phyloP scores from a whole-genome alignment of 805 yeast species.

The Kuraishia cidri region DNA sequence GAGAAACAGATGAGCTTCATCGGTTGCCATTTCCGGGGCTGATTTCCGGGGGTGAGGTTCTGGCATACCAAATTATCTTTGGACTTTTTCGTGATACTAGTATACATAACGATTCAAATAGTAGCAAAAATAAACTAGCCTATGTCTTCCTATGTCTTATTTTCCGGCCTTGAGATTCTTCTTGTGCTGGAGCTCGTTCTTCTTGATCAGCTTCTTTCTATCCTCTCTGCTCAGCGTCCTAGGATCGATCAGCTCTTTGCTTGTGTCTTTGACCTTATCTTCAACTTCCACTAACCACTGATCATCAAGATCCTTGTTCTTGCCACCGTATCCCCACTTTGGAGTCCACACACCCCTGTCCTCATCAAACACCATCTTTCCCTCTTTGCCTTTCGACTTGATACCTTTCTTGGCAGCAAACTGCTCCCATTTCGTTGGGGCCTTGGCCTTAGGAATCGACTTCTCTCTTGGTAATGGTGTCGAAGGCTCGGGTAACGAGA shows the following conservation, averaged over 20 bases:
- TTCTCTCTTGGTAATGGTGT: slow-evolving; percentile 90
- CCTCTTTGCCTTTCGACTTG: slow-evolving; percentile 79
- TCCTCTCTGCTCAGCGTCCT: slow-evolving; percentile 74
- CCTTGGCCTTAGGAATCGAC: slow-evolving; percentile 86
- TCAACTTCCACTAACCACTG: slow-evolving; percentile 97
- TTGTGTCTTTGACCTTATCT: slow-evolving; percentile 52
- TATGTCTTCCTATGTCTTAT: neutral
- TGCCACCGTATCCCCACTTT: slow-evolving; percentile 97
- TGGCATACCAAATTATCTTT: neutral
- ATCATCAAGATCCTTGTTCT: slow-evolving; percentile 74
- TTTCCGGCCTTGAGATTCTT: slow-evolving; percentile 51
- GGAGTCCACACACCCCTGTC: slow-evolving; percentile 92
- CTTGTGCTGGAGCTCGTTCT: slow-evolving; percentile 79
- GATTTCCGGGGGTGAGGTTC: neutral
- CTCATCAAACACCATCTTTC: slow-evolving; percentile 86
- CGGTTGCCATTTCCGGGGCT: neutral
- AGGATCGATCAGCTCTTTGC: slow-evolving; percentile 74
- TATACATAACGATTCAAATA: neutral
- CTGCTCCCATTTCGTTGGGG: slow-evolving; percentile 92
- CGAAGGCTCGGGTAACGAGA: slow-evolving; percentile 76
- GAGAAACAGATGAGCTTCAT: neutral
- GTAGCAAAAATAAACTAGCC: neutral
- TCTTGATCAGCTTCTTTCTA: slow-evolving; percentile 77
- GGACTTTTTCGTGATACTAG: neutral
- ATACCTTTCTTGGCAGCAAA: slow-evolving; percentile 97